Evolutionary conservation across 768 basidiomycete genomes (phyloP), one percentile per base, ranked within the genome.

Genomic region (Russula lepida): DNA sequence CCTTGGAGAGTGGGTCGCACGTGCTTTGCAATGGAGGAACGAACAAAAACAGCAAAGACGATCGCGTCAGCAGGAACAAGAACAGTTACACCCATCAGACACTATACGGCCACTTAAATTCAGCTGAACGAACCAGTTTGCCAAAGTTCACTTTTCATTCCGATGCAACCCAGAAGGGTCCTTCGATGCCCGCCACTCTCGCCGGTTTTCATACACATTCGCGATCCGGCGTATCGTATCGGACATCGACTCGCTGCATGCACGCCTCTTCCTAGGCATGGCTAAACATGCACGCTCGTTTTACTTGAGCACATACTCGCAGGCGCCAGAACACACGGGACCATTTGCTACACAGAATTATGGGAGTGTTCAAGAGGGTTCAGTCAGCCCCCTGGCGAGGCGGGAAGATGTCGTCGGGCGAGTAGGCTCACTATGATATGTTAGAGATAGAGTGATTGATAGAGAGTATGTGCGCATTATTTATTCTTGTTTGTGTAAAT

Each of bases 1-100:
- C 70, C 93, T 97, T 92, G 79, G 77, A 33, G 81, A 76, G 12
- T 98, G 94, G 94, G 89, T 94, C 12, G 76, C 75, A 23, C 71
- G 69, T 33, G 86, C 88, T 1, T 56, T 75, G 7, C 69, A 67
- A 11, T 64, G 66, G 46, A 69, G 72, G 54, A 68, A 73, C 6
- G 50, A 58, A n/a, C 30, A 53, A 33, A 64, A 65, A 19, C 46
- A 49, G 33, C 52, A 48, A 48, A 58, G 39, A 11, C 56, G 56
- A n/a, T 33, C 15, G 41, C 52, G 47, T n/a, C 56, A 35, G 47
- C 51, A 58, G 37, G 62, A 62, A 37, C 54, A 4, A n/a, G 61
- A 58, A 43, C 51, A 54, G 6, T n/a, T 41, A 17, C 62, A 63
- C 25, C 52, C 62, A 23, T 37, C 51, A n/a, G 62, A 63, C 43